Base-by-base conservation (phyloP, 2,329 filamentous ascomycete species). In the Xenosphaeropsis pyriputrescens region DNA sequence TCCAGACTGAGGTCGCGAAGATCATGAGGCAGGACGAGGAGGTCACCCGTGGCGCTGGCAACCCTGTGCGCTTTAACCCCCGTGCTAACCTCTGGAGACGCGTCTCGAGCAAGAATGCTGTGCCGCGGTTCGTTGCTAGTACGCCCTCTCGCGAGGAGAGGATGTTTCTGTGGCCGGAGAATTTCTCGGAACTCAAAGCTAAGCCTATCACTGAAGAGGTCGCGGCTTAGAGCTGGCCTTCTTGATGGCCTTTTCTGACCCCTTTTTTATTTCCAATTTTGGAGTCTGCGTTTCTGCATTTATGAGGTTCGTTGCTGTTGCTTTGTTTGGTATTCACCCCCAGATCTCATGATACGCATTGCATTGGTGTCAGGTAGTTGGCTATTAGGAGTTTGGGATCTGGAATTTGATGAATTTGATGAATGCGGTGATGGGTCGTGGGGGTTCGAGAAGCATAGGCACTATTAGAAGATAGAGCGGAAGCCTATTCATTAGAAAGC, bases 31-130 rank as follows among this genome's bases (percentile, higher is more conserved):
- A 78, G 49, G 75, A 81, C 49, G 64, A 73, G 45, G 57, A 65
- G 51, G 68, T 70, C 61, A 81, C 75, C 0, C 62, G 66, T 35
- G 75, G 75, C 36, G 55, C 61, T 40, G 76, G 76, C 30, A 58
- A 70, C 42, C 75, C 75, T 0, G 64, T 60, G 7, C 62, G 66
- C 45, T 81, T 78, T 61, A 81, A 81, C 57, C 76, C 76, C 6
- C 64, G 75, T 32, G 77, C 75, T 18, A 79, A 80, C 54, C 63
- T 80, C 60, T 80, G 77, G 77, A 61, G 77, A 38, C 63, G 74
- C 18, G 66, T 72, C 32, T 72, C 67, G 26, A 76, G 70, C 58
- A 69, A 67, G 58, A 64, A 60, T 32, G 65, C 68, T 29, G 68
- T 70, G 33, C 68, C 68, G 3, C 50, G 61, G 14, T 64, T 68